These are phyloP conservation scores for Suillus americanus DNA, from an alignment of 768 basidiomycete species.

Conservation along the genomic window DNA sequence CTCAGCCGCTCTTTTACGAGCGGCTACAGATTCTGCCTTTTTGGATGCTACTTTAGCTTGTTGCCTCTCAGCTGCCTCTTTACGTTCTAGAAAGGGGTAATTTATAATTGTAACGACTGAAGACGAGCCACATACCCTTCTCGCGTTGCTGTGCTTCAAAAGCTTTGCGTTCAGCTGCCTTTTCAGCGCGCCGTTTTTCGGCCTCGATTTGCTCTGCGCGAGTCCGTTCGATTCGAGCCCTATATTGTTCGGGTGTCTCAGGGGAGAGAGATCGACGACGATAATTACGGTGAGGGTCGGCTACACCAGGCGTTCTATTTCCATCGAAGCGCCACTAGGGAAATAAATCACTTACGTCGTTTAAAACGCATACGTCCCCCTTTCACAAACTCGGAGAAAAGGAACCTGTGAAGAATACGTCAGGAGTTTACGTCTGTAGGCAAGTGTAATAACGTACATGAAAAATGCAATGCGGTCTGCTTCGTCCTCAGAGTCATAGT, in stretches of 20 bases:
- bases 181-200: conserved; percentile 49
- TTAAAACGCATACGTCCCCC: conserved; percentile 30
- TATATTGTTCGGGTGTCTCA: conserved; percentile 54
- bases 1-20: conserved; percentile 47
- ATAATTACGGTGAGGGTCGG: conserved; percentile 21
- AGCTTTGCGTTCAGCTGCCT: conserved; percentile 50
- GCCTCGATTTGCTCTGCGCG: conserved; percentile 58
- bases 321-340: conserved; percentile 8
- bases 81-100: conserved; percentile 41
- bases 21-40: conserved; percentile 52
- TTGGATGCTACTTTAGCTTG: conserved; percentile 53
- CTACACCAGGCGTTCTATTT: conserved; percentile 13
- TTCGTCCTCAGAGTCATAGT: conserved; percentile 34
- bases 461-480: conserved; percentile 41
- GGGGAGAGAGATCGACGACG: conserved; percentile 17
- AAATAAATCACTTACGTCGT: conserved; percentile 27
- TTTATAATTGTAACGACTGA: conserved; percentile 12
- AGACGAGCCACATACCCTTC: conserved; percentile 38
- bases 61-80: conserved; percentile 57
- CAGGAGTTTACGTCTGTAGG: conserved; percentile 3
- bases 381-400: conserved; percentile 47
- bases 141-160: conserved; percentile 47
- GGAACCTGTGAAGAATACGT: conserved; percentile 35
- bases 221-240: conserved; percentile 46
- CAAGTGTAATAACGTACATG: conserved; percentile 34